Evolutionary conservation across 805 yeast genomes (phyloP).

Genomic region (Pichia thaimueangensis): DNA sequence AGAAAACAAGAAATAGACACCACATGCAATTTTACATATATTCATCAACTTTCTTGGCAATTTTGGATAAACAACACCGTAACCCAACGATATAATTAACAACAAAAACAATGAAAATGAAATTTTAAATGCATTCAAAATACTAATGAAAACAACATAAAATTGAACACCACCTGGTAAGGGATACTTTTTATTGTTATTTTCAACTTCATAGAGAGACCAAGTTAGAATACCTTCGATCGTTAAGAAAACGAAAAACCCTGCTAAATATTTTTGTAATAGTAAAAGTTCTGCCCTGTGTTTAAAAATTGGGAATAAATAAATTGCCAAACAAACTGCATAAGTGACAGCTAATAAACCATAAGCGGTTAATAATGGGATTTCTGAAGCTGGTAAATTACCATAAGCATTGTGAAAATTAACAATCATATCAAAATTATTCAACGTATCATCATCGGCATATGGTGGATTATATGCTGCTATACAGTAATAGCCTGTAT

Average conservation of each 20-base stretch:
- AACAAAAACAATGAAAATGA: constrained; percentile 85
- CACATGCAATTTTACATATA: constrained; percentile 56
- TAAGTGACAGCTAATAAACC: constrained; percentile 81
- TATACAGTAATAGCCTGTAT: constrained; percentile 91
- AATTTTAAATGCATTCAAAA: constrained; percentile 72
- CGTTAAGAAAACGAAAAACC: constrained; percentile 75
- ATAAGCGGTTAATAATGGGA: constrained; percentile 84
- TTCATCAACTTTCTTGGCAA: constrained; percentile 71
- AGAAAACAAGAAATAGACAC: constrained; percentile 48
- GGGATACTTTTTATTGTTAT: constrained; percentile 39
- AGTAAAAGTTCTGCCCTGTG: constrained; percentile 85
- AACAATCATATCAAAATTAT: constrained; percentile 56
- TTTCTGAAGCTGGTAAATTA: constrained; percentile 79
- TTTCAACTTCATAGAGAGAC: constrained; percentile 84
- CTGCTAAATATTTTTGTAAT: constrained; percentile 84
- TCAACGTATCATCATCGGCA: constrained; percentile 16
- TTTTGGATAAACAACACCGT: constrained; percentile 88
- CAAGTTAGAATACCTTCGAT: constrained; percentile 81
- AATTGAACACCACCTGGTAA: constrained; percentile 46
- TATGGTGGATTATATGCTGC: constrained; percentile 51
- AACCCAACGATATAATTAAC: constrained; percentile 82
- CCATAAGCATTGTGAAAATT: constrained; percentile 93
- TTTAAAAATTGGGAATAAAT: constrained; percentile 77
- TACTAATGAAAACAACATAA: constrained; percentile 71
- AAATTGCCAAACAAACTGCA: constrained; percentile 73